Base-by-base conservation (phyloP, 257 asterid genomes). In the Solanum habrochaites region DNA sequence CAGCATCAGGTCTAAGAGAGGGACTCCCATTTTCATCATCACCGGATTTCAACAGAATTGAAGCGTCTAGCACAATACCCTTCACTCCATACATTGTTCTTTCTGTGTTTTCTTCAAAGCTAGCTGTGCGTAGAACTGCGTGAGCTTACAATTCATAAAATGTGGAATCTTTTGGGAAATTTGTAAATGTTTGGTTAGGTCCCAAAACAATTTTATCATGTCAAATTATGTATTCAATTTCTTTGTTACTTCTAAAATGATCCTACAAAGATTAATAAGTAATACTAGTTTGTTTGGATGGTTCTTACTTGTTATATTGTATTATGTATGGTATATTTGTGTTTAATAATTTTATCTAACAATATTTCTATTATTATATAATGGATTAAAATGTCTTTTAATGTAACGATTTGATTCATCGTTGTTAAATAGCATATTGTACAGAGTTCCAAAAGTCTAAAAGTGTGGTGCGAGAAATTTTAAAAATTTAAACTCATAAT, bases 51-150 rank as follows among this genome's bases (percentile, higher is more conserved):
- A 96, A 86, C 25, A 95, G 88, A 6, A 89, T 90, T 11, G 96
- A 94, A 15, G 91, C 90, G 81, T 95, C 95, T 64, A 96, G 85
- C 56, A 96, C 83, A 91, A 96, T 88, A 85, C 95, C 96, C 80
- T 90, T 91, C 52, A 94, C 96, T 82, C 87, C 95, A 29, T 87
- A 89, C 95, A 94, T 93, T 67, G n/a, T 87, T 83, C 42, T 83
- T 86, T 21, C 70, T 62, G 32, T 66, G 32, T 29, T 62, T 29
- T 64, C 42, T 80, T 11, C 67, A 15, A 32, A 73, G 60, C 8
- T 86, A 47, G 85, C 66, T 86, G 21, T 56, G 88, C 85, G 52
- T 86, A n/a, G 77, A 86, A 77, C 23, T 86, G 88, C 77, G 88
- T 74, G 43, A 58, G 35, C 49, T n/a, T 35, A 52, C 20, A 77